phyloP scores from a whole-genome alignment of 345 rosid genomes.

The Eucalyptus sp. region DNA sequence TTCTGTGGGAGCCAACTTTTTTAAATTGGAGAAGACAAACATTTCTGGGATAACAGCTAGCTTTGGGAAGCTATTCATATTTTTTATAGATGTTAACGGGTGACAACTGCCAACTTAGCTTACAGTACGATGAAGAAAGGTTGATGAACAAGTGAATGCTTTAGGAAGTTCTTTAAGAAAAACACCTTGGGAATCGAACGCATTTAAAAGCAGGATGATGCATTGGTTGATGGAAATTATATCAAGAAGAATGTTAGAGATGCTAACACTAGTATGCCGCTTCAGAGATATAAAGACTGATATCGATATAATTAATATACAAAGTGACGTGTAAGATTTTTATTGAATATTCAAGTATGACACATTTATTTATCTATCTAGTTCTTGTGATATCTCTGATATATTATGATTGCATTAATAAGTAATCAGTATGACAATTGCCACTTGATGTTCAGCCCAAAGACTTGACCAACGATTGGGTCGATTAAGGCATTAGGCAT shows the following conservation, averaged over 20 bases:
- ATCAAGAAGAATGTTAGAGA: not conserved
- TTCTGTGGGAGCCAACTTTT: not conserved
- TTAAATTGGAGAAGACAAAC: not conserved
- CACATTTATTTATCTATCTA: rapidly evolving
- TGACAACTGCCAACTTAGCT: too few species aligned
- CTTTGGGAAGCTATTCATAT: too few species aligned
- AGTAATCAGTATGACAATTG: not conserved
- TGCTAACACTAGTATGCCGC: rapidly evolving
- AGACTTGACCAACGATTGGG: not conserved
- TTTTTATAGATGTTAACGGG: too few species aligned
- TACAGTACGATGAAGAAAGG: not conserved
- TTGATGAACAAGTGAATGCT: not conserved
- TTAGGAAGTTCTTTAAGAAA: not conserved
- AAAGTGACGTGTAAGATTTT: rapidly evolving
- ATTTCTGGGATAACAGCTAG: not conserved
- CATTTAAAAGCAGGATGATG: not conserved
- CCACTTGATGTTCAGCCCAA: not conserved
- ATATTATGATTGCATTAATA: not conserved
- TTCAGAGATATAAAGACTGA: rapidly evolving
- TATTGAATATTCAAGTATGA: not conserved
- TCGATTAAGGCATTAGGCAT: not conserved
- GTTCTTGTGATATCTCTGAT: not conserved
- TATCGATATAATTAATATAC: not conserved
- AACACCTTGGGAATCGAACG: not conserved
- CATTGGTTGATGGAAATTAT: not conserved